Conservation (phyloP, 106 monocot species). For the Agapanthus africanus region DNA sequence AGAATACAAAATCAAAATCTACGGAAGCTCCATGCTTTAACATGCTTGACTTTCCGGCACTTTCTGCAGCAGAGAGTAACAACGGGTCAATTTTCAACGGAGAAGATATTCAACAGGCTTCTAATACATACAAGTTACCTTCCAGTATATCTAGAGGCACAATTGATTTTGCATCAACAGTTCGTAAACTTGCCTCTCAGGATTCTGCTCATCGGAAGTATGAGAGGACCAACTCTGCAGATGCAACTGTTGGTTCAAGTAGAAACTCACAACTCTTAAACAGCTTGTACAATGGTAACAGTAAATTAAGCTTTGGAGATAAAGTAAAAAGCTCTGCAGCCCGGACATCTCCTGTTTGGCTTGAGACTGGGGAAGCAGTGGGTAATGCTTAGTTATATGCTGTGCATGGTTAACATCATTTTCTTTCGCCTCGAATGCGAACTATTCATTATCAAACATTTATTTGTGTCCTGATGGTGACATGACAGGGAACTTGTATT, state of each 20-base stretch:
- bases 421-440: too few relatives aligned
- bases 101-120: constrained; percentile 26
- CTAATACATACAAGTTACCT: constrained; percentile 27
- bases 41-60: constrained; percentile 50
- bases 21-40: constrained; percentile 39
- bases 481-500: too few relatives aligned
- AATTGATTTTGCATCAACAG: constrained; percentile 57
- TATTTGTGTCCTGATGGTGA: too few relatives aligned
- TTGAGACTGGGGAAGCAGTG: constrained; percentile 62
- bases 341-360: constrained; percentile 31
- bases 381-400: too few relatives aligned
- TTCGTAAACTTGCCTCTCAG: constrained; percentile 53
- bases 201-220: constrained; percentile 36
- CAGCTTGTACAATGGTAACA: constrained; percentile 22
- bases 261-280: constrained; percentile 10
- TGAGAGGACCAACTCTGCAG: constrained; percentile 24
- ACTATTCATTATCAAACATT: too few relatives aligned
- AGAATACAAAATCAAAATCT: constrained; percentile 39
- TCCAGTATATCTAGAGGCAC: constrained; percentile 32
- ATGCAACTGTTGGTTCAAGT: constrained; percentile 11
- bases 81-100: constrained; percentile 28
- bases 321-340: constrained; percentile 21
- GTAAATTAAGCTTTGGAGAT: constrained; percentile 22
- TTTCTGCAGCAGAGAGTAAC: constrained; percentile 33
- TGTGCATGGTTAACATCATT: too few relatives aligned